phyloP scores from a whole-genome alignment of 768 basidiomycete genomes.

The Tulasnella sp. region DNA sequence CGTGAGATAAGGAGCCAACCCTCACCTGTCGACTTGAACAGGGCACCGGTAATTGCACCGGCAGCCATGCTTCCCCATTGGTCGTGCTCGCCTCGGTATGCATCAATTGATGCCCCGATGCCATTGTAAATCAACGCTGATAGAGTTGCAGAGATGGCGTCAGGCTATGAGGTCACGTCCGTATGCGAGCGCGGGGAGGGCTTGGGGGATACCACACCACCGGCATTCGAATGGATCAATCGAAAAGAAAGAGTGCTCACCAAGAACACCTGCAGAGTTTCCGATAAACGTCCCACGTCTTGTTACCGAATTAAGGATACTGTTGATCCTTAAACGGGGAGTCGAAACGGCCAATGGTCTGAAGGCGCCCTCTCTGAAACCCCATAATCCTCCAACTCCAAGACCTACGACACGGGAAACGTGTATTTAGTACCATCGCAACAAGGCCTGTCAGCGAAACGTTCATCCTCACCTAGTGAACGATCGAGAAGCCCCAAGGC shows the following conservation, averaged over 20 bases:
- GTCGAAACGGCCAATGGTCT: constrained; percentile 81
- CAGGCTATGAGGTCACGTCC: neutral
- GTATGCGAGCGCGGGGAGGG: neutral
- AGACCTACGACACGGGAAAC: constrained; percentile 51
- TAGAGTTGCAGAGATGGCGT: constrained; percentile 1
- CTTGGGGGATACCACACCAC: neutral
- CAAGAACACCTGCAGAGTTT: constrained; percentile 95
- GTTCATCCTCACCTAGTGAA: constrained; percentile 18
- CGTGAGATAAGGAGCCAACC: constrained; percentile 22
- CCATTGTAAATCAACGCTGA: constrained; percentile 92
- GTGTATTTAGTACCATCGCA: neutral
- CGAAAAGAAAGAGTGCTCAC: constrained; percentile 39
- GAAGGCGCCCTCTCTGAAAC: constrained; percentile 84
- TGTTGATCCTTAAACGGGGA: constrained; percentile 85
- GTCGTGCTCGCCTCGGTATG: constrained; percentile 83
- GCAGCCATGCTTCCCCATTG: constrained; percentile 84
- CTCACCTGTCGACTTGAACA: constrained; percentile 92
- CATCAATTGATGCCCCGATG: constrained; percentile 89
- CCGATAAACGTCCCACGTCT: constrained; percentile 95
- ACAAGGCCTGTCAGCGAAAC: constrained; percentile 11
- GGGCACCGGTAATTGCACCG: constrained; percentile 76
- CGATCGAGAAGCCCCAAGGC: constrained; percentile 19
- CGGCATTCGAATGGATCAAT: neutral
- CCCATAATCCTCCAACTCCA: constrained; percentile 91
- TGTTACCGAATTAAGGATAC: constrained; percentile 91